Evolutionary conservation across 371 early-diverging fungal genomes (phyloP), one percentile per base, ranked within the genome.

Genomic region (Syncephalastrum sp.): DNA sequence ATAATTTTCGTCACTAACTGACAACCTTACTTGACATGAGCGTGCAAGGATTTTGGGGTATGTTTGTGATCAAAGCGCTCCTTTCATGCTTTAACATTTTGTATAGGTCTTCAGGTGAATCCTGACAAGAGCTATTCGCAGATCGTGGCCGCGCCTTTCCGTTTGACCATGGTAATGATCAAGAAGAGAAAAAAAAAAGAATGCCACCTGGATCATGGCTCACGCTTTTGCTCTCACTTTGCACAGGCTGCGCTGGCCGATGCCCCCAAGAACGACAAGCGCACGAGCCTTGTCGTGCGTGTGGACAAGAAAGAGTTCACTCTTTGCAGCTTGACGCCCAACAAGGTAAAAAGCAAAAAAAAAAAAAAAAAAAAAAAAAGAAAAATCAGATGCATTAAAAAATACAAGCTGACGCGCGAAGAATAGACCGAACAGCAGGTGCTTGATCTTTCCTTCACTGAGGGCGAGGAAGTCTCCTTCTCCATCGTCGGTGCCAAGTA

Each of bases 381-480:
- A 44, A 54, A 21, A 13, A 19, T 45, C 8, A 24, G 10, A 59
- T 41, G 33, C 17, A 21, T n/a, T 47, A n/a, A 43, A 25, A 25
- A 33, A 33, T 14, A 15, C 13, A 53, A 44, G 27, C 10, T 12
- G 16, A 46, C 45, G 10, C 57, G 38, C 38, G 38, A 33, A 33
- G 38, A 10, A 33, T 33, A 33, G 38, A 33, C 8, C 42, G 63
- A 62, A 16, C 88, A 89, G 75, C 88, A 89, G 70, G 50, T 66
- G 4, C 69, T 93, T 50, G 91, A 92, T 61, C 56, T 92, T n/a
- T 72, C 72, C 47, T 85, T 91, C 64, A 74, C 81, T 27, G 90
- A 85, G 68, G 94, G 93, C 61, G 88, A 90, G 72, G 81, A 82
- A 53, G 79, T 93, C 56, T 84, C 88, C 3, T 88, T 94, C 67